Evolutionary conservation across 805 yeast genomes (phyloP), one percentile per base, ranked within the genome.

Genomic region (Candida peoriensis): DNA sequence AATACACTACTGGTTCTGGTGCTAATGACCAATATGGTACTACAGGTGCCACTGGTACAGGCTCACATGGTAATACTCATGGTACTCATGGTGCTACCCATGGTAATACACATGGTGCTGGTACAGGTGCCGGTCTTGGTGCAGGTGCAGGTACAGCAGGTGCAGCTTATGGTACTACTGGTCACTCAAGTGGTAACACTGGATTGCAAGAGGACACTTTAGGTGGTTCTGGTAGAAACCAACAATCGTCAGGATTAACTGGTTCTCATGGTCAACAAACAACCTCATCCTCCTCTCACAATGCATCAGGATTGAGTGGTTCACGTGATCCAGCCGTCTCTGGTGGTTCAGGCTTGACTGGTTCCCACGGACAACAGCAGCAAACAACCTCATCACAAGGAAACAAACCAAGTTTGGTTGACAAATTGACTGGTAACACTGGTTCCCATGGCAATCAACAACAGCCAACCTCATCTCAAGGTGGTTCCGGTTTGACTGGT

Each of bases 401-500:
- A n/a, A n/a, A n/a, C n/a, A n/a, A n/a, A n/a, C n/a, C n/a, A n/a
- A n/a, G n/a, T n/a, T n/a, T n/a, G n/a, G n/a, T n/a, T n/a, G n/a
- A n/a, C n/a, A n/a, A n/a, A n/a, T n/a, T n/a, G n/a, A n/a, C n/a
- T 10, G 22, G 22, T 10, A 20, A 20, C 10, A 25, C 28, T 8
- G 28, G 28, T 25, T 12, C 13, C 4, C 16, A 11, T 11, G 25
- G 30, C 17, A 18, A 33, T 22, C 40, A n/a, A n/a, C n/a, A 46
- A 19, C 54, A 53, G 31, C 54, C 47, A 42, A 44, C 52, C 9
- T 44, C 52, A 46, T 48, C 54, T 10, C 54, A 48, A 35, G 47
- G 37, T 32, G n/a, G n/a, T n/a, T n/a, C n/a, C n/a, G n/a, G n/a
- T n/a, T n/a, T n/a, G n/a, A n/a, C n/a, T n/a, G 39, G 34, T 28